These are phyloP conservation scores for Thelonectria rubi DNA, from an alignment of 2,329 filamentous ascomycete genomes.

Conservation along the genomic window DNA sequence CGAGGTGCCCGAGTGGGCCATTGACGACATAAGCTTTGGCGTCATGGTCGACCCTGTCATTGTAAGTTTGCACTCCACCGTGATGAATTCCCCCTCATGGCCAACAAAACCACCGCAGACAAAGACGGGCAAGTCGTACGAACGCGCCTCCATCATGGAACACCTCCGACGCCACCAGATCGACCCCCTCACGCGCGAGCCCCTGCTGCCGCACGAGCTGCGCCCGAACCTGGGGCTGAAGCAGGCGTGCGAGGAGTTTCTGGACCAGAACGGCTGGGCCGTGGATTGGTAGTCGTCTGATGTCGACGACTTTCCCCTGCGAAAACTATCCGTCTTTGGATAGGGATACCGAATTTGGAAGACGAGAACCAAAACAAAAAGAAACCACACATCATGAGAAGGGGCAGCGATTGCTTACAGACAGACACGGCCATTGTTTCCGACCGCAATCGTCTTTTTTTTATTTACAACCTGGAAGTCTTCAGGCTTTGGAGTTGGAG, in stretches of 20 bases:
- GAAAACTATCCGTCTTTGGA: too few relatives aligned
- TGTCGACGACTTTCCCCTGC: too few relatives aligned
- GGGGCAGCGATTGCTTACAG: background rate
- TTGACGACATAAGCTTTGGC: conserved; percentile 79
- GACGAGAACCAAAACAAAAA: background rate
- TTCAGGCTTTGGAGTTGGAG: conserved; percentile 2
- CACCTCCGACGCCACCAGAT: conserved; percentile 78
- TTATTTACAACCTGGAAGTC: background rate
- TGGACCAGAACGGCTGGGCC: conserved; percentile 89
- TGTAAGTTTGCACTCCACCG: conserved; percentile 49
- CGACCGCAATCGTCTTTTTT: too few relatives aligned
- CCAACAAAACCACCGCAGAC: conserved; percentile 65
- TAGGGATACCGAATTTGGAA: too few relatives aligned
- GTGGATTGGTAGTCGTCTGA: conserved; percentile 86
- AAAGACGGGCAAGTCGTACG: conserved; percentile 89
- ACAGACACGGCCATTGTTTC: too few relatives aligned
- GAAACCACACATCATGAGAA: background rate
- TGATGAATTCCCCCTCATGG: too few relatives aligned
- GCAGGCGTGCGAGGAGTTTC: conserved; percentile 84
- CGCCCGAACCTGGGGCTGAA: conserved; percentile 84
- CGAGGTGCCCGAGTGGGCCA: conserved; percentile 77
- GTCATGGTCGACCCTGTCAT: conserved; percentile 77
- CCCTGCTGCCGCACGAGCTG: conserved; percentile 73
- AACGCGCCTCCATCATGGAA: conserved; percentile 84
- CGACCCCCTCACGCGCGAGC: conserved; percentile 86